Evolutionary conservation across 1,284 basidiomycete genomes (phyloP).

Genomic region (Ceratobasidium sp.): DNA sequence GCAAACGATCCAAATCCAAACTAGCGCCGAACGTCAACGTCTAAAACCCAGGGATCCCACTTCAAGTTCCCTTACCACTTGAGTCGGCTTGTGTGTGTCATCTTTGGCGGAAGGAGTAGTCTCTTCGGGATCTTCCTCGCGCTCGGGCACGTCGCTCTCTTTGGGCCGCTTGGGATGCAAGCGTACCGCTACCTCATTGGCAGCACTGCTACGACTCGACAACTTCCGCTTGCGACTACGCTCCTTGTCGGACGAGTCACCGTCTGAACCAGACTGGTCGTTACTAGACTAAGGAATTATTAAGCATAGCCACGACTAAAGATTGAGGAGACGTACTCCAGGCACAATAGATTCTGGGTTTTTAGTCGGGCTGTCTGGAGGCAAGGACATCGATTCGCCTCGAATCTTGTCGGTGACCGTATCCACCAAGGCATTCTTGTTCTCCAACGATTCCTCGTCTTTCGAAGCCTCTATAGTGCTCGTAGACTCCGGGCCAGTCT

Average conservation of each 20-base stretch:
- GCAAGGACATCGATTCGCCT: slow-evolving; percentile 35
- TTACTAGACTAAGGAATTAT: background rate
- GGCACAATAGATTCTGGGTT: background rate
- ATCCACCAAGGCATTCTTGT: slow-evolving; percentile 7
- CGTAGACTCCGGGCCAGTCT: background rate
- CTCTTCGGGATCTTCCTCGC: slow-evolving; percentile 35
- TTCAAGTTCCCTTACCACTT: slow-evolving; percentile 1
- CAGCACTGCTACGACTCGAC: slow-evolving; percentile 30
- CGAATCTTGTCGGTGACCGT: slow-evolving; percentile 35
- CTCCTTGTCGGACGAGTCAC: slow-evolving; percentile 40
- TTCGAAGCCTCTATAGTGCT: background rate
- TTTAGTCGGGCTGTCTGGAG: background rate
- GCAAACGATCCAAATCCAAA: slow-evolving; percentile 42
- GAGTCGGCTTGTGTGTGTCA: background rate
- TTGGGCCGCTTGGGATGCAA: slow-evolving; percentile 29
- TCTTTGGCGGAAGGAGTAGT: background rate
- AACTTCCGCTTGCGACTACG: slow-evolving; percentile 34
- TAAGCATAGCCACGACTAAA: background rate
- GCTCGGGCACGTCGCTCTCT: slow-evolving; percentile 34
- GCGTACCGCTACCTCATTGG: slow-evolving; percentile 21
- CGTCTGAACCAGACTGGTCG: slow-evolving; percentile 34
- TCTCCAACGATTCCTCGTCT: background rate
- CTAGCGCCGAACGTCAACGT: background rate
- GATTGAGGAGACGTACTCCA: background rate
- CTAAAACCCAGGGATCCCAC: background rate